A percentile compares a stretch with the other conserved stretches of the same genome.
Evolutionary conservation across 2,329 filamentous ascomycete species (phyloP).

Genomic region (Coniochaeta ligniaria): DNA sequence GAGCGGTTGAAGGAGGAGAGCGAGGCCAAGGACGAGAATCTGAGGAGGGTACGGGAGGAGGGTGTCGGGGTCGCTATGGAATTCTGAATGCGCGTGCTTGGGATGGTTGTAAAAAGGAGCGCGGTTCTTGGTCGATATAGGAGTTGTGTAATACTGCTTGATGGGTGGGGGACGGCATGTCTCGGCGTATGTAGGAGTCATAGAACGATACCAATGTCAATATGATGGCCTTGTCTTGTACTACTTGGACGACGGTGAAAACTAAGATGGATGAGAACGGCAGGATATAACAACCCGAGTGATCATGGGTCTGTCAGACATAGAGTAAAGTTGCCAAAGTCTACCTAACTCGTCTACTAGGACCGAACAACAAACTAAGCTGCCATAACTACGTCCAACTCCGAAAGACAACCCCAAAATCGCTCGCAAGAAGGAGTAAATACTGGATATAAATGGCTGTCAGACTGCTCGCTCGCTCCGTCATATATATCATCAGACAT

Average conservation of each 20-base stretch:
- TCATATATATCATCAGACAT: not conserved
- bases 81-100: constrained; percentile 17
- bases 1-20: constrained; percentile 57
- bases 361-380: not conserved
- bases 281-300: not conserved
- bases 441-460: not conserved
- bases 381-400: not conserved
- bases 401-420: not conserved
- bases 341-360: not conserved
- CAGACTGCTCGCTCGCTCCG: not conserved
- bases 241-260: not conserved
- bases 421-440: not conserved
- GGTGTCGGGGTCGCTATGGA: constrained; percentile 53
- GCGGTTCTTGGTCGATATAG: not conserved
- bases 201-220: not conserved
- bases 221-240: not conserved
- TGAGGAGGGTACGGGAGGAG: constrained; percentile 47
- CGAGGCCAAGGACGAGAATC: constrained; percentile 48
- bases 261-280: not conserved
- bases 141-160: not conserved
- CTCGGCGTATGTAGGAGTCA: not conserved
- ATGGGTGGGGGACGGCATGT: not conserved
- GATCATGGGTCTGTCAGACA: too few species aligned
- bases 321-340: not conserved
- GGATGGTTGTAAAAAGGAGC: too few species aligned